Evolutionary conservation across 1,284 basidiomycete genomes (phyloP), one percentile per base, ranked within the genome.

Genomic region (Leccinum angustisporum): DNA sequence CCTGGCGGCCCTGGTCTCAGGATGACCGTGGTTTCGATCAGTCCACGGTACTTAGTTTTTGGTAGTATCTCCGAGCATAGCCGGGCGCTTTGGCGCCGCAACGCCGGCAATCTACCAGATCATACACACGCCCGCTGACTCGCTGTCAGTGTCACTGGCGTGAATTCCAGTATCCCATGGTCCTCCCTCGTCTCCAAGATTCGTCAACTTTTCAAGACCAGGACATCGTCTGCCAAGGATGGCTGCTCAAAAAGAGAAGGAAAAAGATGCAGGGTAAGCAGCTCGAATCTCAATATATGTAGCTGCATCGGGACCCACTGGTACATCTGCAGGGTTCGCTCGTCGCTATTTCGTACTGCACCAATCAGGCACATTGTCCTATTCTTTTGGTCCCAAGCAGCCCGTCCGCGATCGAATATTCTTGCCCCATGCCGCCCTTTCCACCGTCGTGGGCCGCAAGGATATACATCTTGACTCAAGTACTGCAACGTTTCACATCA

Each of bases 221-320:
- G 25, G 67, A 67, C 27, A 71, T 86, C 57, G 68, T 90, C 2
- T 80, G 77, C 59, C 81, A 90, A 68, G 90, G 91, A 77, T 92
- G 90, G 90, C 75, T 92, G 3, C 79, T 93, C 63, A 93, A 93
- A 79, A 93, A 93, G 76, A 80, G 90, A 66, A 79, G 89, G 67
- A 92, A 90, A 80, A 91, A 85, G 77, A 87, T 93, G 87, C 92
- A 94, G 79, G 92, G 92, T 86, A 68, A 60, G 75, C 54, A 48
- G 27, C 46, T 46, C 56, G 10, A 34, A 30, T 48, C 52, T 57
- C 46, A 61, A 21, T 6, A 46, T 46, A 18, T 56, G 10, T 57
- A 55, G 56, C 52, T 56, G 61, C 30, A 50, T 59, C 7, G 61
- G 40, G 13, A 51, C 58, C 33, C 34, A 65, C 59, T 51, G 59